Evolutionary conservation across 257 asterid genomes (phyloP).

Genomic region (Solanum tarapatanum): DNA sequence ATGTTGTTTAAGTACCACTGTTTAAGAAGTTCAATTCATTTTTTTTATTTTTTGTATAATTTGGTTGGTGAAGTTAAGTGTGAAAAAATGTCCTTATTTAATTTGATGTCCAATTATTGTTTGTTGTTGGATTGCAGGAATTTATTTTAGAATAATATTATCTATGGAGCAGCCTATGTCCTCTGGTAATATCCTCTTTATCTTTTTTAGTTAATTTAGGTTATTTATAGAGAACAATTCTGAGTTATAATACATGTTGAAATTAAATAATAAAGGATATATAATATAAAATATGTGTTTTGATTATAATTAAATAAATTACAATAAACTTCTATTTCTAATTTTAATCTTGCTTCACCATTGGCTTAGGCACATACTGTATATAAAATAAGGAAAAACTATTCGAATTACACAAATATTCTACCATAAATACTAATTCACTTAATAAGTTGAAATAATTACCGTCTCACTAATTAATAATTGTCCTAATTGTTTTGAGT

Average conservation of each 20-base stretch:
- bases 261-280: background rate
- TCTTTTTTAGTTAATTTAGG: background rate
- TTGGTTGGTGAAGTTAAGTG: background rate
- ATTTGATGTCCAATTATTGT: background rate
- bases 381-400: background rate
- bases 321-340: background rate
- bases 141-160: background rate
- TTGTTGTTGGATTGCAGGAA: background rate
- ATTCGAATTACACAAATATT: no score
- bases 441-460: background rate
- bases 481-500: no score
- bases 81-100: background rate
- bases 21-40: background rate
- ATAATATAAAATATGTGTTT: background rate
- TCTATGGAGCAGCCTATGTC: background rate
- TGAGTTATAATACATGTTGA: background rate
- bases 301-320: background rate
- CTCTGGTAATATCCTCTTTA: background rate
- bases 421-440: no score
- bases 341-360: background rate
- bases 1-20: background rate
- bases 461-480: background rate
- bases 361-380: background rate
- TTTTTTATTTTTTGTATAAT: background rate
- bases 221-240: background rate